A percentile compares a stretch with the other conserved stretches of the same genome.
Conservation (phyloP, 805 yeast species). For the Ogataea siamensis region DNA sequence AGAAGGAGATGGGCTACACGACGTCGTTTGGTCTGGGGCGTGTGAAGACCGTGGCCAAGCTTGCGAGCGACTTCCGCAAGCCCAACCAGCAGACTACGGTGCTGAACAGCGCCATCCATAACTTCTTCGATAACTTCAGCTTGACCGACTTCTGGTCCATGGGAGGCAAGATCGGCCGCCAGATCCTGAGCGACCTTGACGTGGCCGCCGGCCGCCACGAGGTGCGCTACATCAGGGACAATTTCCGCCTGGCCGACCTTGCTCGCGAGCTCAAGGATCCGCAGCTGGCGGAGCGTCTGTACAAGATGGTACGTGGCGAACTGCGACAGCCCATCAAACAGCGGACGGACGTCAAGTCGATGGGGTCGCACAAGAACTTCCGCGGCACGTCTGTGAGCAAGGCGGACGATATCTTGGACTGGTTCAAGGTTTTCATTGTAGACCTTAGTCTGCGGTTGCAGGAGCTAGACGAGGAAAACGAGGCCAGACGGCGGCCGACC, state of each 20-base stretch:
- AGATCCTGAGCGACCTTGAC: slow-evolving; percentile 47
- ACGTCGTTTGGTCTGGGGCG: slow-evolving; percentile 87
- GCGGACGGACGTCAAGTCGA: slow-evolving; percentile 69
- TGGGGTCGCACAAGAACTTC: slow-evolving; percentile 87
- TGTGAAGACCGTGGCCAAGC: slow-evolving; percentile 75
- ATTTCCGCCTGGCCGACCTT: slow-evolving; percentile 41
- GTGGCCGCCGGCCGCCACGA: slow-evolving; percentile 38
- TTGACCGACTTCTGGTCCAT: slow-evolving; percentile 80
- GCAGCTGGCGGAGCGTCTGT: slow-evolving; percentile 53
- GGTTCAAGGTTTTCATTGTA: slow-evolving; percentile 83
- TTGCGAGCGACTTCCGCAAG: slow-evolving; percentile 81
- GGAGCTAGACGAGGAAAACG: slow-evolving; percentile 69
- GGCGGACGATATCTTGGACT: slow-evolving; percentile 57
- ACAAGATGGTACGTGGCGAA: slow-evolving; percentile 63
- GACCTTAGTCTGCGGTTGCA: slow-evolving; percentile 69
- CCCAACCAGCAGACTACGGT: slow-evolving; percentile 86
- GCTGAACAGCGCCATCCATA: slow-evolving; percentile 42
- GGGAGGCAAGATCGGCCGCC: slow-evolving; percentile 86
- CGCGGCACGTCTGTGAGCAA: slow-evolving; percentile 51
- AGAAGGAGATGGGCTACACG: slow-evolving; percentile 63
- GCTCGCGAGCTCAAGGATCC: slow-evolving; percentile 39
- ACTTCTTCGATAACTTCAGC: slow-evolving; percentile 60
- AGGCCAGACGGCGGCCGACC: slow-evolving; percentile 48
- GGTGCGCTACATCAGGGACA: slow-evolving; percentile 51
- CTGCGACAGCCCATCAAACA: slow-evolving; percentile 52